phyloP scores from a whole-genome alignment of 225 moss, liverwort and hornwort genomes.

The Sphagnum contortum region DNA sequence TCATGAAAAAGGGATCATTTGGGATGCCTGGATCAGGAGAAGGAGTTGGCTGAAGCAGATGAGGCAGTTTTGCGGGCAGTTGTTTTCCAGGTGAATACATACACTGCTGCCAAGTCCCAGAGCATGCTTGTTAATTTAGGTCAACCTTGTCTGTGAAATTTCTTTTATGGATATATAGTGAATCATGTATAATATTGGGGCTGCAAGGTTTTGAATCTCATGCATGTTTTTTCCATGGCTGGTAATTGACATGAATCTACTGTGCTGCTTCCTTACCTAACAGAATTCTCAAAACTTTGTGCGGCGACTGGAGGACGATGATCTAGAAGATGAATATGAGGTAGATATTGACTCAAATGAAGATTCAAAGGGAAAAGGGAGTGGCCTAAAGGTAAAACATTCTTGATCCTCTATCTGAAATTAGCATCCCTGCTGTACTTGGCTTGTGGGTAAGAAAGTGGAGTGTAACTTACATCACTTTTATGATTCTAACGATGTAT shows the following conservation, averaged over 20 bases:
- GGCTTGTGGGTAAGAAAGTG: not conserved
- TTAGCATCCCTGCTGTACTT: not conserved
- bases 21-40: conserved; percentile 34
- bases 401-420: not conserved
- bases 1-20: not conserved
- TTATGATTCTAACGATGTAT: not conserved
- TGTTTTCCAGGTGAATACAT: conserved; percentile 65
- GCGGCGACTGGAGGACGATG: conserved; percentile 54
- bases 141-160: no score
- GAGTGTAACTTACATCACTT: not conserved
- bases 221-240: no score
- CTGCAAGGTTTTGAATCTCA: no score
- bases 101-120: no score
- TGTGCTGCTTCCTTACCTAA: not conserved
- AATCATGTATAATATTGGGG: no score
- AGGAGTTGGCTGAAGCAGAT: conserved; percentile 63
- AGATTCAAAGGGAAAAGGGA: conserved; percentile 8
- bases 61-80: conserved; percentile 67
- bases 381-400: conserved; percentile 15
- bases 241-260: no score
- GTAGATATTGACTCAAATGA: conserved; percentile 28
- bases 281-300: conserved; percentile 69
- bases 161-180: no score
- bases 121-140: no score
- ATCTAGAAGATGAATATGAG: conserved; percentile 46